Evolutionary conservation across 768 basidiomycete species (phyloP), one percentile per base, ranked within the genome.

Genomic region (Russula sp.): DNA sequence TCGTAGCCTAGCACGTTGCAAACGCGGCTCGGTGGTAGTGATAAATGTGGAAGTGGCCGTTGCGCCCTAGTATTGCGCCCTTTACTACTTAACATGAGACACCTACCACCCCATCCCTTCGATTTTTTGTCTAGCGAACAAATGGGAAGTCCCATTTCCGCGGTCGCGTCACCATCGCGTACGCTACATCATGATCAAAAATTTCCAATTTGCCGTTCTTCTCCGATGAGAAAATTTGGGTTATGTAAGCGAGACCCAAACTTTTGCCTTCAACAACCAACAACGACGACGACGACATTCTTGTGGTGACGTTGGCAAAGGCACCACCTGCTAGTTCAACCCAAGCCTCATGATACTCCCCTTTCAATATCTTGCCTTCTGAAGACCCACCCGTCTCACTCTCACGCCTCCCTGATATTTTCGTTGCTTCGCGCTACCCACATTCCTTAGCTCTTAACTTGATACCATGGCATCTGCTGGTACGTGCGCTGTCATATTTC

Each of bases 231-330:
- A 53, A 61, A 44, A 11, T 51, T 40, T 42, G 26, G 11, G 57
- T 64, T 64, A 64, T 56, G 63, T 64, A 64, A 64, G 58, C 63
- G 28, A 11, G 9, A 3, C 52, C 14, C 48, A 26, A 24, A 56
- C 53, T 36, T 28, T 66, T 44, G 6, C 30, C 65, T 46, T 57
- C 26, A 9, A 50, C 52, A 59, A 50, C 22, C 63, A 30, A 64
- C 63, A n/a, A n/a, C n/a, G n/a, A 64, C 52, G 34, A 59, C 48
- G 52, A 40, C 36, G 36, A 36, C 36, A 36, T 38, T 24, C 34
- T 34, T 28, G 62, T 24, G 2, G 2, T 36, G 52, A 54, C 52
- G 59, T 56, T 32, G 53, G 48, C 28, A 58, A 55, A 55, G 58
- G 28, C 24, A 54, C 16, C 28, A 8, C 9, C 20, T 24, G 28